Percentiles rank a stretch among this genome's conserved stretches.
Evolutionary conservation across 768 basidiomycete species (phyloP).

Genomic region (Suillus lakei): DNA sequence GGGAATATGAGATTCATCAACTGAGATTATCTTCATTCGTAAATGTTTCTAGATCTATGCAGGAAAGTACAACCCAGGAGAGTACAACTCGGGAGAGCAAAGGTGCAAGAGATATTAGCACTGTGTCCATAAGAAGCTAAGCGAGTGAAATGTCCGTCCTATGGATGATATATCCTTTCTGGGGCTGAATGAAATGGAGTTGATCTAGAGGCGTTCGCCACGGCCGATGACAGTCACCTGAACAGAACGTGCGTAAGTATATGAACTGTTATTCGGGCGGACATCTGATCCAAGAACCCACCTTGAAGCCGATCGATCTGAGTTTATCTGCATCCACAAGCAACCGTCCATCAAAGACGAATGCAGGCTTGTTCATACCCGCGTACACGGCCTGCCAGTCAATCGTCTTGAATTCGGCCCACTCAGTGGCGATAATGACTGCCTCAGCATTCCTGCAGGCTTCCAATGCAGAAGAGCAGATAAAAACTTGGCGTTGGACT

Average conservation of each 20-base stretch:
- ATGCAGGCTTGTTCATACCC: constrained; percentile 97
- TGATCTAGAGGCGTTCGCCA: constrained; percentile 44
- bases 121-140: not conserved
- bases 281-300: constrained; percentile 29
- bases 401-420: constrained; percentile 94
- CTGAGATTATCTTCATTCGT: not conserved
- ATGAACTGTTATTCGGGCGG: not conserved
- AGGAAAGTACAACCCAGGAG: not conserved
- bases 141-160: not conserved
- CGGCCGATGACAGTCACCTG: constrained; percentile 68
- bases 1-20: no score
- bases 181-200: not conserved
- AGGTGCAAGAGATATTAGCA: not conserved
- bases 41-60: not conserved
- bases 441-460: constrained; percentile 92
- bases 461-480: constrained; percentile 77
- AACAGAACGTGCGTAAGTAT: constrained; percentile 11
- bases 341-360: constrained; percentile 93
- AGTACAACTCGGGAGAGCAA: not conserved
- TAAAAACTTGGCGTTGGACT: constrained; percentile 91
- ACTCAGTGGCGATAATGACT: constrained; percentile 95
- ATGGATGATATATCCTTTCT: constrained; percentile 16
- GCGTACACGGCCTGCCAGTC: constrained; percentile 88
- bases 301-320: constrained; percentile 89
- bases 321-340: constrained; percentile 84